Percentiles rank a stretch among this genome's conserved stretches.
Conservation (phyloP, 192 early-diverging fungal species). For the Backusella morwellensis region DNA sequence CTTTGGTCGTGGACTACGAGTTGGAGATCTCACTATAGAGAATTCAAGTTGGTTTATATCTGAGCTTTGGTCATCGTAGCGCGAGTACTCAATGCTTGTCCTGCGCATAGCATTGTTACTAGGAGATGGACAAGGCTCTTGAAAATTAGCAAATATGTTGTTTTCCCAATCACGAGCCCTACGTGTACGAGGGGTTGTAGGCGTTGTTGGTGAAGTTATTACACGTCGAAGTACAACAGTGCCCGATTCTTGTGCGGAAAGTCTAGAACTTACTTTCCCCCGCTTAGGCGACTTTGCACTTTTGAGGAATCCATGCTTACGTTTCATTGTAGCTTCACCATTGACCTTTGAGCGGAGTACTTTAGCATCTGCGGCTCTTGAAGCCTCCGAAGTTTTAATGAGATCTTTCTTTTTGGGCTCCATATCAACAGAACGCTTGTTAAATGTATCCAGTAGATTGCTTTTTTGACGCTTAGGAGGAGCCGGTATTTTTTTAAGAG, state of each 20-base stretch:
- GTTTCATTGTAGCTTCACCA: conserved; percentile 16
- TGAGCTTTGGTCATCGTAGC: neutral
- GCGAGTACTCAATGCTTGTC: neutral
- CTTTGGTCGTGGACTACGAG: neutral
- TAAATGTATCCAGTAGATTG: neutral
- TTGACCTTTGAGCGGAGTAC: conserved; percentile 9
- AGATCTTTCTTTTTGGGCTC: neutral
- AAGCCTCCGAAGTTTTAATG: neutral
- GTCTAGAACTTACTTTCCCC: neutral
- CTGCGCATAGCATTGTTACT: neutral
- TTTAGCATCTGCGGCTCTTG: conserved; percentile 1
- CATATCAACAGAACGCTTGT: neutral
- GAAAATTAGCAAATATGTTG: neutral
- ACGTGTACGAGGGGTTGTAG: neutral
- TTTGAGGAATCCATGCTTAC: neutral
- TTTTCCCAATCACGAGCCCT: neutral
- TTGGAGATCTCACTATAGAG: neutral
- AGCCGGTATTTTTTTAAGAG: neutral
- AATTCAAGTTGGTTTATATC: neutral
- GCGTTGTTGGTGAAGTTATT: neutral
- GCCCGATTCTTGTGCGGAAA: neutral
- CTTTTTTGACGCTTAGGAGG: neutral
- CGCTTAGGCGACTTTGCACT: conserved; percentile 8
- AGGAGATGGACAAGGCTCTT: conserved; percentile 1
- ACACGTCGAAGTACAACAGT: conserved; percentile 5